phyloP scores from a whole-genome alignment of 2,329 filamentous ascomycete species.

The Sporothrix globosa region DNA sequence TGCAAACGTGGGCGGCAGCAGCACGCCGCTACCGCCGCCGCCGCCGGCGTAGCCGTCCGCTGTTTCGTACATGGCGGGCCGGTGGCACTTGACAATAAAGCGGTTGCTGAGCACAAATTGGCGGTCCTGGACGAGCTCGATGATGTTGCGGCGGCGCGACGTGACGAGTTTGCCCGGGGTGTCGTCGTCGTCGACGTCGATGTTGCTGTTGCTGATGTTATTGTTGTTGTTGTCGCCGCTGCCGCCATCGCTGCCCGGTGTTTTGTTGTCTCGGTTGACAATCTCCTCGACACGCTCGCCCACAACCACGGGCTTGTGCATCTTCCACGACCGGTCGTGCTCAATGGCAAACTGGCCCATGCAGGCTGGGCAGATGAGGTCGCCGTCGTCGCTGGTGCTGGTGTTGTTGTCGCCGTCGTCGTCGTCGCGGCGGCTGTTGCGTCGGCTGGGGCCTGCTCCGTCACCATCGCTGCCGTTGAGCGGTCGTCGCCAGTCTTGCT shows the following conservation, averaged over 20 bases:
- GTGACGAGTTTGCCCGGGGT: constrained; percentile 6
- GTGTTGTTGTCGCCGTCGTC: not conserved
- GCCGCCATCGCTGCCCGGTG: constrained; percentile 2
- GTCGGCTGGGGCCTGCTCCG: not conserved
- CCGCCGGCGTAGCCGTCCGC: not conserved
- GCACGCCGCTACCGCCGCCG: not conserved
- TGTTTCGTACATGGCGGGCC: constrained; percentile 38
- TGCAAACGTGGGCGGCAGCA: constrained; percentile 38
- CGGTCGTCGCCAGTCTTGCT: constrained; percentile 38
- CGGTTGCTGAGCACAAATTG: constrained; percentile 43
- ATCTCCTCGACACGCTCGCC: constrained; percentile 30
- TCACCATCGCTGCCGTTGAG: constrained; percentile 35
- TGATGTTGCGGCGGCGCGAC: constrained; percentile 15
- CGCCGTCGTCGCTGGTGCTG: constrained; percentile 26
- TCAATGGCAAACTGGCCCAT: constrained; percentile 38
- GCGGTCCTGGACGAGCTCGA: constrained; percentile 40
- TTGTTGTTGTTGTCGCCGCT: constrained; percentile 7
- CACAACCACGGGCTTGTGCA: constrained; percentile 39
- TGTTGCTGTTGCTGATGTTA: too few species aligned
- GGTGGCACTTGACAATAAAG: constrained; percentile 47
- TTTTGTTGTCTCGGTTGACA: constrained; percentile 7
- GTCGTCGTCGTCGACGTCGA: not conserved
- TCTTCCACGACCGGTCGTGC: constrained; percentile 41
- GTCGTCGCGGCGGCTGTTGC: constrained; percentile 12
- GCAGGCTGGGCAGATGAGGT: constrained; percentile 40